These are phyloP conservation scores for Punctularia strigosozonata DNA, from an alignment of 768 basidiomycete species.

Conservation along the genomic window DNA sequence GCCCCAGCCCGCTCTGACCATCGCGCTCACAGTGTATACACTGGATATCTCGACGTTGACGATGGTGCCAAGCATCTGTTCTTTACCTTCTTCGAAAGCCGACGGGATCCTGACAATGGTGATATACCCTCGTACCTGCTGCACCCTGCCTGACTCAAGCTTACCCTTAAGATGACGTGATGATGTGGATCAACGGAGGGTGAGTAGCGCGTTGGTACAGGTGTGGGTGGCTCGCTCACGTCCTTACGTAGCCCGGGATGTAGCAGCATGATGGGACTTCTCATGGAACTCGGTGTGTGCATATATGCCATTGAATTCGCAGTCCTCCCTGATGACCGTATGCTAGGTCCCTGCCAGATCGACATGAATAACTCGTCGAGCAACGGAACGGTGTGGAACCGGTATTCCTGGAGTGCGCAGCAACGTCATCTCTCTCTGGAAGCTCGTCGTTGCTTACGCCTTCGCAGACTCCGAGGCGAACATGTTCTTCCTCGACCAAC, in stretches of 20 bases:
- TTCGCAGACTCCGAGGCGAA: constrained; percentile 53
- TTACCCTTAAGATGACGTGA: constrained; percentile 35
- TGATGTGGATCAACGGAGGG: constrained; percentile 66
- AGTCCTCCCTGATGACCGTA: background rate
- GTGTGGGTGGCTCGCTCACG: too few species aligned
- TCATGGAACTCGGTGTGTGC: constrained; percentile 41
- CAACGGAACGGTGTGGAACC: constrained; percentile 54
- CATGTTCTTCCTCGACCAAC: constrained; percentile 66
- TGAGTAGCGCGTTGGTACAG: constrained; percentile 19
- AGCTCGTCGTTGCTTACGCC: too few species aligned
- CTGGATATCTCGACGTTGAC: constrained; percentile 35
- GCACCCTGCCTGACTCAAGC: background rate
- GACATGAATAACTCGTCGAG: constrained; percentile 41
- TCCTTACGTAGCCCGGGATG: too few species aligned
- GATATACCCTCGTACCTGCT: background rate
- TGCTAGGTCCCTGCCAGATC: constrained; percentile 46
- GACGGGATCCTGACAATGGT: constrained; percentile 31
- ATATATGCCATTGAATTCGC: background rate
- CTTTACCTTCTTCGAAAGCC: constrained; percentile 53
- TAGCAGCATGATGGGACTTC: constrained; percentile 39
- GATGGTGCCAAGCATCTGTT: constrained; percentile 40
- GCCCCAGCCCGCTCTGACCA: background rate
- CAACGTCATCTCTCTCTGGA: too few species aligned
- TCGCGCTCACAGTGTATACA: constrained; percentile 22
- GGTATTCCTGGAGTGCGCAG: constrained; percentile 57